These are phyloP conservation scores for Ophiostoma quercus DNA, from an alignment of 2,329 filamentous ascomycete genomes.

Conservation along the genomic window DNA sequence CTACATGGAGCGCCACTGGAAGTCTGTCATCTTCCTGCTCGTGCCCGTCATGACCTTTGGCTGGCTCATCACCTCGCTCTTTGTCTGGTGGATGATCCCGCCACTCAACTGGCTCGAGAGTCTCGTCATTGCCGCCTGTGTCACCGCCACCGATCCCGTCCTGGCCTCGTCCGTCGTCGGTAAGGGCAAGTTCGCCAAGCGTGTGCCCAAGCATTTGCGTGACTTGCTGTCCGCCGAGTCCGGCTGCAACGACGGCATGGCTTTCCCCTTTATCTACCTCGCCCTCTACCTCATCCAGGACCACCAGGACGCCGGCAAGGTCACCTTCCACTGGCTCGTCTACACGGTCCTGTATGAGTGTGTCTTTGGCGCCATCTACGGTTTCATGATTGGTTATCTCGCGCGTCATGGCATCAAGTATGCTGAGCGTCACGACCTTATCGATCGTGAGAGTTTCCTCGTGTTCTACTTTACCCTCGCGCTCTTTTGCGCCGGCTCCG, in stretches of 20 bases:
- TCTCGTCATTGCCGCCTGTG: conserved; percentile 80
- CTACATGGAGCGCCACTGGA: conserved; percentile 99
- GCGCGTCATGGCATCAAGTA: conserved; percentile 85
- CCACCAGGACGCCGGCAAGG: conserved; percentile 59
- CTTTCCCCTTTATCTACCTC: conserved; percentile 95
- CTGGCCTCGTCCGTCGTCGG: conserved; percentile 95
- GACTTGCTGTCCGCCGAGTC: conserved; percentile 94
- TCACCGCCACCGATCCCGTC: conserved; percentile 95
- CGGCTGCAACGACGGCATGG: conserved; percentile 99
- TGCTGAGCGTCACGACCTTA: conserved; percentile 77
- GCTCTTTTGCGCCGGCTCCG: conserved; percentile 90
- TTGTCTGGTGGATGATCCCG: conserved; percentile 86
- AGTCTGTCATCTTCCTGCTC: conserved; percentile 79
- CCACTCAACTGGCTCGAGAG: conserved; percentile 83
- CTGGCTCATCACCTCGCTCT: conserved; percentile 86
- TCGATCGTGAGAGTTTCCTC: conserved; percentile 94
- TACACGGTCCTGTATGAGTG: conserved; percentile 92
- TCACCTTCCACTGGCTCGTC: conserved; percentile 82
- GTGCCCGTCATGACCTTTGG: conserved; percentile 97
- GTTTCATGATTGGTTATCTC: conserved; percentile 80
- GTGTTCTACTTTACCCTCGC: conserved; percentile 98
- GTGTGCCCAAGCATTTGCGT: conserved; percentile 93
- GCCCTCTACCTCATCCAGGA: conserved; percentile 86
- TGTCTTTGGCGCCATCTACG: conserved; percentile 83
- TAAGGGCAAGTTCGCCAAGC: conserved; percentile 97